phyloP scores from a whole-genome alignment of 2,329 filamentous ascomycete genomes.

The Colletotrichum camelliae region DNA sequence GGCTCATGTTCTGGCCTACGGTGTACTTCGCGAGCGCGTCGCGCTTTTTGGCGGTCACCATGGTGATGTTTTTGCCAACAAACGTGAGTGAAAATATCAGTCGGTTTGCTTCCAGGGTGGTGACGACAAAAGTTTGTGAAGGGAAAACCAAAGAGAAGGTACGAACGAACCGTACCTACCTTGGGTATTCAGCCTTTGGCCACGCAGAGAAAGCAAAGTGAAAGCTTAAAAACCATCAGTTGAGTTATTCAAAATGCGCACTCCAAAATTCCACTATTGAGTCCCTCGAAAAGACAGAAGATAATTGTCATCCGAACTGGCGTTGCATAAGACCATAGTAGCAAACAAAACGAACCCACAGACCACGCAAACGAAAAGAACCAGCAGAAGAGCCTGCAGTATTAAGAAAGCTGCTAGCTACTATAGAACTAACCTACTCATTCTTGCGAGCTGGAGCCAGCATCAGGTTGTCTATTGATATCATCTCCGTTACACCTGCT shows the following conservation, averaged over 20 bases:
- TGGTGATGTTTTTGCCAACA: background rate
- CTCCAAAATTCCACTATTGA: fast-evolving
- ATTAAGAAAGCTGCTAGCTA: background rate
- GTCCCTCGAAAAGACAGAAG: fast-evolving
- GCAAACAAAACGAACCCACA: background rate
- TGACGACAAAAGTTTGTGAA: too few relatives aligned
- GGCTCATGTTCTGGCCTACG: background rate
- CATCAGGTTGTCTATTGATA: background rate
- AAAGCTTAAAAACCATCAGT: background rate
- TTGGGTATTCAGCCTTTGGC: background rate
- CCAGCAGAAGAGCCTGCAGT: background rate
- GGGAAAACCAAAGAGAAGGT: background rate
- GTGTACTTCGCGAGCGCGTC: background rate
- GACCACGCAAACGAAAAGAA: background rate
- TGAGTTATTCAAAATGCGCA: background rate
- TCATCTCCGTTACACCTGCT: background rate
- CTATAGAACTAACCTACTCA: background rate
- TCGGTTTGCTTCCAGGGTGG: too few relatives aligned
- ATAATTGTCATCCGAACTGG: background rate
- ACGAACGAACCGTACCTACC: background rate
- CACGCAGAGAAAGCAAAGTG: background rate
- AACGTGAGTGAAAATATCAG: too few relatives aligned
- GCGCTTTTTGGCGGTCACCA: background rate
- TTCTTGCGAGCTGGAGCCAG: background rate
- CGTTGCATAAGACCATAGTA: background rate